Evolutionary conservation across 2,329 filamentous ascomycete species (phyloP).

Genomic region (Calonectria multiphialidica): DNA sequence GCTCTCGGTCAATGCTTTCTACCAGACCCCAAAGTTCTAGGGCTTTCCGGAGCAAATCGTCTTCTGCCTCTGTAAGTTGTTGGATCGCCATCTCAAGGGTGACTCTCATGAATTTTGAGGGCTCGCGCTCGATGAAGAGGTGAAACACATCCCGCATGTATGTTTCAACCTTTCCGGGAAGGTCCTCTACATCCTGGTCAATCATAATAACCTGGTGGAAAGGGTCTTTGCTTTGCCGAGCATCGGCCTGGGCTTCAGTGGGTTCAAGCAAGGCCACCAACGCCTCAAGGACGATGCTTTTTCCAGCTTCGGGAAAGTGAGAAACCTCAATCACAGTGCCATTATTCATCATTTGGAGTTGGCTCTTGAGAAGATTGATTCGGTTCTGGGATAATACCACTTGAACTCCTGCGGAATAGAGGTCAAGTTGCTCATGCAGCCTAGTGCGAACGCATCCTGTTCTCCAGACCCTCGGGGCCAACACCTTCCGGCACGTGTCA

Average conservation of each 20-base stretch:
- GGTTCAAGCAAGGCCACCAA: slow-evolving; percentile 50
- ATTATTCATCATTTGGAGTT: slow-evolving; percentile 61
- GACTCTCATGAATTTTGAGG: slow-evolving; percentile 70
- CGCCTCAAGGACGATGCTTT: slow-evolving; percentile 55
- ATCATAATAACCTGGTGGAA: slow-evolving; percentile 64
- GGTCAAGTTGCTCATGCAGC: slow-evolving; percentile 70
- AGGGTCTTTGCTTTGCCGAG: slow-evolving; percentile 49
- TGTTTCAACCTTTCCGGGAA: slow-evolving; percentile 68
- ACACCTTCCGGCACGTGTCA: slow-evolving; percentile 72
- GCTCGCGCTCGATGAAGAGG: slow-evolving; percentile 69
- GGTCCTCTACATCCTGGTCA: slow-evolving; percentile 71
- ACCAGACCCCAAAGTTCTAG: slow-evolving; percentile 75
- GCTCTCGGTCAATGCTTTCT: slow-evolving; percentile 74
- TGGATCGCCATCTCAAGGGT: slow-evolving; percentile 67
- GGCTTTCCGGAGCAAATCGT: slow-evolving; percentile 67
- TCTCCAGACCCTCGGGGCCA: slow-evolving; percentile 74
- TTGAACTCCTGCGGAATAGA: slow-evolving; percentile 74
- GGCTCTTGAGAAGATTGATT: slow-evolving; percentile 66
- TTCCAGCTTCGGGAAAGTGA: slow-evolving; percentile 67
- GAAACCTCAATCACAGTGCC: slow-evolving; percentile 67
- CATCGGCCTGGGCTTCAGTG: slow-evolving; percentile 49
- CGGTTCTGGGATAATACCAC: slow-evolving; percentile 71
- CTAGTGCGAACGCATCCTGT: slow-evolving; percentile 73
- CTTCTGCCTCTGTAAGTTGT: slow-evolving; percentile 59
- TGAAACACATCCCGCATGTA: slow-evolving; percentile 71